Evolutionary conservation across 208 protist genomes (phyloP), one percentile per base, ranked within the genome.

Genomic region (Trypanosoma congolense): DNA sequence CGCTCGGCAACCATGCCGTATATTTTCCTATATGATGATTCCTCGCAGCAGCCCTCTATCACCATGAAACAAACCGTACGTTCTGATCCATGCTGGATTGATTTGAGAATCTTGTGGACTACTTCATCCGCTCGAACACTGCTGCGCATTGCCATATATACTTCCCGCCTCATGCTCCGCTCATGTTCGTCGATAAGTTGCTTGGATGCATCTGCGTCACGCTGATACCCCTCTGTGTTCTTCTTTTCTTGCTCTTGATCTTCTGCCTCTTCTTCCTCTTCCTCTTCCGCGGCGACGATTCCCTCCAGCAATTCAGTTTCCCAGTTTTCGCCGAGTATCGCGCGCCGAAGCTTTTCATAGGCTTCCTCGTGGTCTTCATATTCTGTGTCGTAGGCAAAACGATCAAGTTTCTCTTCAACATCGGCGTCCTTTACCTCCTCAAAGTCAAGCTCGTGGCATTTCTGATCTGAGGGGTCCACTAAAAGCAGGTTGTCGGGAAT

Each of bases 121-220:
- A 86, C 96, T 67, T 99, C 98, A 48, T 99, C 98, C 40, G 96
- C 96, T 49, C 87, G 83, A n/a, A 97, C 71, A 49, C 90, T 97
- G 24, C 91, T 98, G 73, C 98, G 98, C 61, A 99, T 98, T 14
- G 96, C 95, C 33, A 99, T 83, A 73, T 99, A 99, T 14, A 99
- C 96, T n/a, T 90, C 87, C 30, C 90, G 80, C 1, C 96, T 80
- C 4, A 99, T 65, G 50, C 91, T 78, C 10, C 96, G 82, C 36
- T 93, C 69, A 41, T 96, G 80, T n/a, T 86, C 87, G 33, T 89
- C 81, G 30, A 95, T 97, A 59, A 78, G n/a, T 46, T 64, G 46
- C 25, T 62, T 70, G 14, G 52, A n/a, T 25, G 48, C 18, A 0
- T 64, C 29, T n/a, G 4, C 29, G 22, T 14, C 0, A 0, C 35